A percentile compares a stretch with the other conserved stretches of the same genome.
Conservation (phyloP, 202 grass and related monocot species). For the Cymbopogon flexuosus region DNA sequence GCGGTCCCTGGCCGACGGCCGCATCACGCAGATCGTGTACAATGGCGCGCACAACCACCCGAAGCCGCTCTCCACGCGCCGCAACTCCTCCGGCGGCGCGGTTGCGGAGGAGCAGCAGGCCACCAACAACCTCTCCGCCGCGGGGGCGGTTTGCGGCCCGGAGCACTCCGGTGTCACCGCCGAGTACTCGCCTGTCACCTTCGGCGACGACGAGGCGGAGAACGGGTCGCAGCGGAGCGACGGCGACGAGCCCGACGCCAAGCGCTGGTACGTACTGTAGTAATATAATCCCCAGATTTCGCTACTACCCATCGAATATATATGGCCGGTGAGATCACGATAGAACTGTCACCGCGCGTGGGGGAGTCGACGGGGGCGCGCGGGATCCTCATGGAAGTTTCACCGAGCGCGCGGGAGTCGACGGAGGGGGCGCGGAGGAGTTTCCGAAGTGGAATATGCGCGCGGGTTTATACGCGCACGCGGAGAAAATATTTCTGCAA, state of each 20-base stretch:
- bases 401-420: too few species aligned
- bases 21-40: constrained; percentile 77
- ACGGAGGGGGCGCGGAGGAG: too few species aligned
- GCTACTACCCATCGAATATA: too few species aligned
- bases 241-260: constrained; percentile 56
- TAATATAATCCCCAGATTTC: not conserved
- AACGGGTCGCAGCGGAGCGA: constrained; percentile 46
- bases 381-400: too few species aligned
- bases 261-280: constrained; percentile 46
- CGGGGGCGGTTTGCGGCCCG: not conserved
- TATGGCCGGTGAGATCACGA: too few species aligned
- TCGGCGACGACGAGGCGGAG: constrained; percentile 82
- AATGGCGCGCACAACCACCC: constrained; percentile 75
- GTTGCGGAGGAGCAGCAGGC: not conserved
- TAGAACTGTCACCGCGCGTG: too few species aligned
- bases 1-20: constrained; percentile 54
- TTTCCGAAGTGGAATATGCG: too few species aligned
- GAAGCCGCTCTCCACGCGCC: constrained; percentile 58
- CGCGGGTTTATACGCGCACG: too few species aligned
- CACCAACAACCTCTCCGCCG: not conserved
- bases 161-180: constrained; percentile 53
- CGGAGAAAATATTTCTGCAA: too few species aligned
- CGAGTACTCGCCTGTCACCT: constrained; percentile 76
- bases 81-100: constrained; percentile 26
- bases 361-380: too few species aligned